phyloP scores from a whole-genome alignment of 371 early-diverging fungal genomes.

The Rhizopus arrhizus region DNA sequence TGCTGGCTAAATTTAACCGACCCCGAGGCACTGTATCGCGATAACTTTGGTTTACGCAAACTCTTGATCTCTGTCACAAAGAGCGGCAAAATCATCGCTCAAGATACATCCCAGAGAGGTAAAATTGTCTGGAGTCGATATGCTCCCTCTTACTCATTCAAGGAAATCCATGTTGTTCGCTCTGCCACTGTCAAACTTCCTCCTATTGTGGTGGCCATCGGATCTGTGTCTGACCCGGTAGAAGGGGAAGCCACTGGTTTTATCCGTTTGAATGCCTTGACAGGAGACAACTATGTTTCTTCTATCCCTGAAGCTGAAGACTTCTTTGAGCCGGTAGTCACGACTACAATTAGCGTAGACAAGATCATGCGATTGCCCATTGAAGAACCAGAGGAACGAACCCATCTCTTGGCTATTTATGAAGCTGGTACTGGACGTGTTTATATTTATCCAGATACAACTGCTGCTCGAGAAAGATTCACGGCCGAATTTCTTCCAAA shows the following conservation, averaged over 20 bases:
- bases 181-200: slow-evolving; percentile 70
- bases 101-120: slow-evolving; percentile 77
- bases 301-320: slow-evolving; percentile 33
- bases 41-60: slow-evolving; percentile 86
- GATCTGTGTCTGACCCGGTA: slow-evolving; percentile 41
- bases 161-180: slow-evolving; percentile 65
- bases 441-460: slow-evolving; percentile 63
- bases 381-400: slow-evolving; percentile 71
- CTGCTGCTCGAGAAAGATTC: slow-evolving; percentile 54
- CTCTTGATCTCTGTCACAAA: slow-evolving; percentile 74
- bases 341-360: slow-evolving; percentile 51
- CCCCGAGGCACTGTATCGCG: slow-evolving; percentile 56
- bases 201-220: slow-evolving; percentile 73
- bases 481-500: slow-evolving; percentile 39
- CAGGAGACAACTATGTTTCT: slow-evolving; percentile 63
- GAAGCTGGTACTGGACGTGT: slow-evolving; percentile 64
- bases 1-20: slow-evolving; percentile 30
- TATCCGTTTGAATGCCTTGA: slow-evolving; percentile 72
- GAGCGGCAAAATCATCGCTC: slow-evolving; percentile 81
- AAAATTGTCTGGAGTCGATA: slow-evolving; percentile 75
- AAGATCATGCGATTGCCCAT: slow-evolving; percentile 65
- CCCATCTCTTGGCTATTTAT: slow-evolving; percentile 62
- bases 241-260: slow-evolving; percentile 50
- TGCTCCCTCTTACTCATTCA: slow-evolving; percentile 45
- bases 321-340: slow-evolving; percentile 57